These are phyloP conservation scores for Raffaelea albimanens DNA, from an alignment of 2,329 filamentous ascomycete genomes.

Conservation along the genomic window DNA sequence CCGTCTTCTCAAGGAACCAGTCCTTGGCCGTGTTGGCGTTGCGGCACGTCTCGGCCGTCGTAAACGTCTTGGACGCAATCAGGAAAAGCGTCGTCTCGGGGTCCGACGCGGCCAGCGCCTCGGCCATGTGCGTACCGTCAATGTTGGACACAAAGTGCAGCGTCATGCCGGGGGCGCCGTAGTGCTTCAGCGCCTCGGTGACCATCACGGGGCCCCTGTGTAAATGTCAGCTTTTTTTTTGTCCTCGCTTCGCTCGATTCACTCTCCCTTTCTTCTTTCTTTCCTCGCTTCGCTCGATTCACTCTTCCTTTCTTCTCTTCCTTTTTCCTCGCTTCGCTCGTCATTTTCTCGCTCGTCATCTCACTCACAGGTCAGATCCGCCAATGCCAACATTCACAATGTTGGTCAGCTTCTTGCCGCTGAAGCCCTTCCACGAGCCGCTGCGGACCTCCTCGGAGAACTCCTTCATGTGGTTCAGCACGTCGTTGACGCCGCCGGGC, in stretches of 20 bases:
- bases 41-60: slow-evolving; percentile 91
- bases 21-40: slow-evolving; percentile 95
- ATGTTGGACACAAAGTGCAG: slow-evolving; percentile 99
- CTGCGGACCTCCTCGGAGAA: slow-evolving; percentile 92
- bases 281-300: too few species aligned
- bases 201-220: slow-evolving; percentile 96
- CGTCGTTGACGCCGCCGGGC: slow-evolving; percentile 78
- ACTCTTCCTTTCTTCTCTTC: too few species aligned
- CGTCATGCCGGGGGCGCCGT: slow-evolving; percentile 75
- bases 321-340: too few species aligned
- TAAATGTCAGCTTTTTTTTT: neutral
- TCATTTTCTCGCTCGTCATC: too few species aligned
- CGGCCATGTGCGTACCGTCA: slow-evolving; percentile 94
- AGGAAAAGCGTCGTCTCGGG: slow-evolving; percentile 99
- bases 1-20: slow-evolving; percentile 85
- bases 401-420: slow-evolving; percentile 92
- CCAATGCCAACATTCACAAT: slow-evolving; percentile 98
- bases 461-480: slow-evolving; percentile 95
- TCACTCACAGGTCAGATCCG: slow-evolving; percentile 93
- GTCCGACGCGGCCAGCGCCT: slow-evolving; percentile 79
- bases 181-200: slow-evolving; percentile 92
- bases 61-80: slow-evolving; percentile 98
- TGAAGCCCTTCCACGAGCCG: slow-evolving; percentile 94
- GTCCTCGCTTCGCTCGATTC: too few species aligned
- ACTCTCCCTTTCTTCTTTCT: too few species aligned